Evolutionary conservation across 768 basidiomycete genomes (phyloP), one percentile per base, ranked within the genome.

Genomic region (Lanmaoa rubissima): DNA sequence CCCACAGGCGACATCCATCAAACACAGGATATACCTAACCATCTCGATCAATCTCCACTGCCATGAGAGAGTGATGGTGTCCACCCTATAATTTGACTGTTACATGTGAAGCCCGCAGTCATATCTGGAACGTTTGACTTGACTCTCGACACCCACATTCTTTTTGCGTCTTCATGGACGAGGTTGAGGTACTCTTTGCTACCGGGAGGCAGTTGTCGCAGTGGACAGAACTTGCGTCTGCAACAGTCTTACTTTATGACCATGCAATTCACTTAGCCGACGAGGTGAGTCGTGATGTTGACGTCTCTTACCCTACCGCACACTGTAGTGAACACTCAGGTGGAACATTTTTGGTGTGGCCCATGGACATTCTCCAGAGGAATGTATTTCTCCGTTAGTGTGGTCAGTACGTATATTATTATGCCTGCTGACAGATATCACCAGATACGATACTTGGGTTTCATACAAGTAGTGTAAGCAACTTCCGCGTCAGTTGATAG

Each of bases 361-460:
- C 43, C 41, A n/a, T 61, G 60, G 59, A 41, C 59, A 17, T 48
- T 45, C 7, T 54, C 61, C 13, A 38, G 55, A 19, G 7, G 3
- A 14, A 48, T 61, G 32, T 62, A 61, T 54, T 21, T 61, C 39
- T 57, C 31, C 5, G 54, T 57, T 40, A 28, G 60, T 54, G 42
- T 31, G 19, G 11, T 43, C 5, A 2, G 10, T 32, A 32, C 9
- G 7, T 14, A 17, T 2, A 26, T 39, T 34, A 16, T 46, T 14
- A 7, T 7, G 16, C 12, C 7, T 16, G n/a, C 32, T 61, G n/a
- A 53, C 7, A 28, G 17, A 21, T 51, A 42, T 32, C 35, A 14
- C 42, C 4, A 61, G 61, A 48, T 62, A 53, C 51, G 61, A 39
- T 61, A 57, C 16, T 26, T 57, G 39, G 59, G 59, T 35, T 38